These are phyloP conservation scores for Syzygium syzygioides DNA, from an alignment of 441 rosid species.

Conservation along the genomic window DNA sequence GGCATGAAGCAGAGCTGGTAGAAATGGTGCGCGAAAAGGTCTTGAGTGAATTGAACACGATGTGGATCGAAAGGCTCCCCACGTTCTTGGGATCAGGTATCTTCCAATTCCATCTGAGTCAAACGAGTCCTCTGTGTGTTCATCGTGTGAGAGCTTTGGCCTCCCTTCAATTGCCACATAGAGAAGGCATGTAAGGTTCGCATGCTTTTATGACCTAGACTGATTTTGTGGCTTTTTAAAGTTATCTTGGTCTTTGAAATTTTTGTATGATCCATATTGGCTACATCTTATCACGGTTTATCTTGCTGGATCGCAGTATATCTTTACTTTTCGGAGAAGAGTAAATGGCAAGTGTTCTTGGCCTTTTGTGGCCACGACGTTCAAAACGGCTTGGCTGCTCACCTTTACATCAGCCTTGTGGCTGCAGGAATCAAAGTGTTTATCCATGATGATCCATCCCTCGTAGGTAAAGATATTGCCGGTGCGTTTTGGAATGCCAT, in stretches of 20 bases:
- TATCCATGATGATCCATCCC: not conserved
- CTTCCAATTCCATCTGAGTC: too few relatives aligned
- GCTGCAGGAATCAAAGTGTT: not conserved
- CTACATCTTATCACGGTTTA: not conserved
- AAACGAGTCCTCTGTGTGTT: not conserved
- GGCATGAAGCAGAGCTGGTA: too few relatives aligned
- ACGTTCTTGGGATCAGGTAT: not conserved
- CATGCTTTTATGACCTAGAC: too few relatives aligned
- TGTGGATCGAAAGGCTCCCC: too few relatives aligned
- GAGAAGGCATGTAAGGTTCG: too few relatives aligned
- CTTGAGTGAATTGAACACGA: too few relatives aligned
- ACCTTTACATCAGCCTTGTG: not conserved
- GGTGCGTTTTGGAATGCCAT: rapidly evolving
- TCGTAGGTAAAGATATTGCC: rapidly evolving
- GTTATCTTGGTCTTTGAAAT: too few relatives aligned
- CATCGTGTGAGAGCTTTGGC: not conserved
- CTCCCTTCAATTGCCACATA: not conserved
- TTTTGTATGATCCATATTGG: not conserved
- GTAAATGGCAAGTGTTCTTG: not conserved
- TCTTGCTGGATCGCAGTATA: not conserved
- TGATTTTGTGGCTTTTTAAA: too few relatives aligned
- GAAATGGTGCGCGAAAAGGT: too few relatives aligned
- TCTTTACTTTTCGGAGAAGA: not conserved
- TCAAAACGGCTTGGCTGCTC: not conserved
- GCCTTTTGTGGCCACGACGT: not conserved